Base-by-base conservation (phyloP, 2,329 filamentous ascomycete species). In the Colletotrichum horii region DNA sequence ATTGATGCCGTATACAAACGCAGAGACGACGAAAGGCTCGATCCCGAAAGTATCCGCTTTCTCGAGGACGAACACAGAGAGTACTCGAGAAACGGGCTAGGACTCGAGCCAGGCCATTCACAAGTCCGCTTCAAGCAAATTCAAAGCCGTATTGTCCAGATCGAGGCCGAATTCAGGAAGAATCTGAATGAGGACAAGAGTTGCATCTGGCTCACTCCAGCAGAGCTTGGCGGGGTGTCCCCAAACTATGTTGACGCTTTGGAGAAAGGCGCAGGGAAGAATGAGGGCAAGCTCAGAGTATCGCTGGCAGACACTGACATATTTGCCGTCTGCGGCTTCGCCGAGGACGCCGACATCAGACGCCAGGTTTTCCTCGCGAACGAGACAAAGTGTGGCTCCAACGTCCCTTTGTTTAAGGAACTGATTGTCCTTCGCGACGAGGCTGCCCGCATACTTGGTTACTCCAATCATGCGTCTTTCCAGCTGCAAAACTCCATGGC, bases 291-390 rank as follows among this genome's bases (percentile, higher is more conserved):
- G 82, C 87, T 95, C 80, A 93, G 91, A 84, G 87, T 96, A 55
- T 93, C 91, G 12, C 96, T 96, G 89, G 96, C 96, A 86, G 96
- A 96, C 83, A 94, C 94, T 3, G 94, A 96, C 82, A 88, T 95
- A 43, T 94, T 95, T 84, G 94, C 94, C 1, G 90, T 93, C 1
- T 88, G 95, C 79, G 96, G 95, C 86, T 96, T 95, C 81, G 94
- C 93, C 61, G 90, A 91, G 80, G 91, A 94, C 80, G 88, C 93
- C 19, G 92, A 94, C 77, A 93, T 92, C 5, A 90, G 95, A 67
- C 91, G 91, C 80, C 91, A 90, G 82, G 88, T 96, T 62, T 94
- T 94, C 75, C 89, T 96, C 76, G 91, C 89, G 14, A 96, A 96
- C 80, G 93, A 96, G 83, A 96, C 96, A 86, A 96, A 96, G 89